These are phyloP conservation scores for Thelonectria discophora DNA, from an alignment of 2,329 filamentous ascomycete species.

Conservation along the genomic window DNA sequence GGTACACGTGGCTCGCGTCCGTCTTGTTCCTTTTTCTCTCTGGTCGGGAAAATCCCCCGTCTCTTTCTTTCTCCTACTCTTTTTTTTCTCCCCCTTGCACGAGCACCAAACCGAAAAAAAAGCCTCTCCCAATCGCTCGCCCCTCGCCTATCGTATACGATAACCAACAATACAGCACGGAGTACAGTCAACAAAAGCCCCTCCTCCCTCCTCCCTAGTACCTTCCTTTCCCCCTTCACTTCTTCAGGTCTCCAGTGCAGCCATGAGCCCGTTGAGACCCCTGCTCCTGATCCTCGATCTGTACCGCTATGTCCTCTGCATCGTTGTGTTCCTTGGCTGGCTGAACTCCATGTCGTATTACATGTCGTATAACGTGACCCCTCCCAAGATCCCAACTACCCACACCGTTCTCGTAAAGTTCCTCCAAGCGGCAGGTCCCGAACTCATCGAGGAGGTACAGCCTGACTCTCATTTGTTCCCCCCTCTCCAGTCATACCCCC, in stretches of 20 bases:
- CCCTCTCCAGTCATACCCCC: neutral
- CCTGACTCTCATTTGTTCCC: neutral
- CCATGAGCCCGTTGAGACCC: too few relatives aligned
- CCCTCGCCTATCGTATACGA: too few relatives aligned
- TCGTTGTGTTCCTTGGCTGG: neutral
- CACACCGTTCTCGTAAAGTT: slow-evolving; percentile 37
- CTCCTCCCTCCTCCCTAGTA: too few relatives aligned
- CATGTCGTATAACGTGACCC: neutral
- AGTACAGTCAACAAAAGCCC: too few relatives aligned
- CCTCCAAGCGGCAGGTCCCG: slow-evolving; percentile 25
- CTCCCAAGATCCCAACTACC: slow-evolving; percentile 15
- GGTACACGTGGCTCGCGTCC: too few relatives aligned
- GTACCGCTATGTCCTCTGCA: neutral
- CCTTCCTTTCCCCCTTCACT: too few relatives aligned
- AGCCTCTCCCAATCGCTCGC: too few relatives aligned
- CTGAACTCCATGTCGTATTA: neutral
- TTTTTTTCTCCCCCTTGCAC: neutral
- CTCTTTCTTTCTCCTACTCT: neutral
- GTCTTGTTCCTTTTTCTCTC: too few relatives aligned
- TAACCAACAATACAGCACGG: too few relatives aligned
- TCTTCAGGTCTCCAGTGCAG: too few relatives aligned
- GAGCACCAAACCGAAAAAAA: neutral
- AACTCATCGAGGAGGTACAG: slow-evolving; percentile 21
- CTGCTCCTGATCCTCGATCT: neutral
- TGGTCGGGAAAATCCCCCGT: too few relatives aligned